Percentiles rank a stretch among this genome's conserved stretches.
phyloP scores from a whole-genome alignment of 2,329 filamentous ascomycete species.

The Tolypocladium endophyticum region DNA sequence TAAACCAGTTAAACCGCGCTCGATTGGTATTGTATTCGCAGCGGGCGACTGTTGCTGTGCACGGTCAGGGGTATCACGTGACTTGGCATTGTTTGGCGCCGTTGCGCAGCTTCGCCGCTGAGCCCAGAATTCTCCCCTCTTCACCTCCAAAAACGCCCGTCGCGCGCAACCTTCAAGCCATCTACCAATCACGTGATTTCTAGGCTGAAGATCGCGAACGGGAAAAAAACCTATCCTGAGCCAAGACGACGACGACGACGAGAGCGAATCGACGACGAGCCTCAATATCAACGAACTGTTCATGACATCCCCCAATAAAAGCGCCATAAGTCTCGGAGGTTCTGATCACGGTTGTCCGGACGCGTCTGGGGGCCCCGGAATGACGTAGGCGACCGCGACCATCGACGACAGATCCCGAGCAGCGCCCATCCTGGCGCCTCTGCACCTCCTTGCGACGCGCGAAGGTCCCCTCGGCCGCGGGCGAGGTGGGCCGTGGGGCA shows the following conservation, averaged over 20 bases:
- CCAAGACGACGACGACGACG: slow-evolving; percentile 9
- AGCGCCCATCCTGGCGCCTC: slow-evolving; percentile 38
- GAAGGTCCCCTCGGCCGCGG: slow-evolving; percentile 44
- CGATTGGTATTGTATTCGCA: no score
- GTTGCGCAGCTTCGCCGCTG: background rate
- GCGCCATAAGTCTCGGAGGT: slow-evolving; percentile 15
- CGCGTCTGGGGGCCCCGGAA: slow-evolving; percentile 14
- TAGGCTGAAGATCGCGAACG: slow-evolving; percentile 14
- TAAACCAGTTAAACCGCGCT: background rate
- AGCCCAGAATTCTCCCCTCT: slow-evolving; percentile 4
- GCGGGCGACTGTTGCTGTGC: slow-evolving; percentile 1
- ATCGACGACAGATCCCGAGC: background rate
- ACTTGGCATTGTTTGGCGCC: slow-evolving; percentile 9
- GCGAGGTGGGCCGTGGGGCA: slow-evolving; percentile 45
- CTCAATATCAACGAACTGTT: slow-evolving; percentile 11
- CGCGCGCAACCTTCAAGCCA: slow-evolving; percentile 8
- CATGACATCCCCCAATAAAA: slow-evolving; percentile 18
- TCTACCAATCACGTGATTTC: slow-evolving; percentile 19
- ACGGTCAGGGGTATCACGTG: slow-evolving; percentile 18
- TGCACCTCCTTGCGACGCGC: slow-evolving; percentile 41
- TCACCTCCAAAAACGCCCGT: slow-evolving; percentile 3
- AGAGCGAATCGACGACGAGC: slow-evolving; percentile 10
- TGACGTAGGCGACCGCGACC: slow-evolving; percentile 12
- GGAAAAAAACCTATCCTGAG: slow-evolving; percentile 8
- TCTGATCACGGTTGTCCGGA: slow-evolving; percentile 20